Evolutionary conservation across 2,329 filamentous ascomycete species (phyloP).

Genomic region (Ophiocordyceps camponoti-leonardi): DNA sequence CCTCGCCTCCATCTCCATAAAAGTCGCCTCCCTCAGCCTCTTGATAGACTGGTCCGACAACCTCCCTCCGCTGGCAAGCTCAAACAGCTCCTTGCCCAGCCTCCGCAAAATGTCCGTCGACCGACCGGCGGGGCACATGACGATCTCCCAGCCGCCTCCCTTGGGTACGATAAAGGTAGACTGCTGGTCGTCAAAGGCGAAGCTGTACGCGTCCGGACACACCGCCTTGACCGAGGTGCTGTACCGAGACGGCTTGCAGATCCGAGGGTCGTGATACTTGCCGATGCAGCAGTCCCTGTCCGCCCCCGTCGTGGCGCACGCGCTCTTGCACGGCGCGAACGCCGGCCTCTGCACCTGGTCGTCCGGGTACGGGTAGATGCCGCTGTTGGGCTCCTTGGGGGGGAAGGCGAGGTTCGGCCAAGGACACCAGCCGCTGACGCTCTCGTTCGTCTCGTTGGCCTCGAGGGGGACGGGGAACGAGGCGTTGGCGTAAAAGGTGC

Average conservation of each 20-base stretch:
- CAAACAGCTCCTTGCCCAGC: constrained; percentile 29
- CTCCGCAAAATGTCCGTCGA: constrained; percentile 41
- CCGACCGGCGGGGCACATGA: constrained; percentile 53
- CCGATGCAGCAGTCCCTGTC: constrained; percentile 63
- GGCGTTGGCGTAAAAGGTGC: constrained; percentile 43
- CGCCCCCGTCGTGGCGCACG: constrained; percentile 51
- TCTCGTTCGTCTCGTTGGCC: constrained; percentile 32
- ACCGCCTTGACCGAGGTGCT: constrained; percentile 52
- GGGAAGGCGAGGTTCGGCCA: constrained; percentile 57
- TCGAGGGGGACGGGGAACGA: constrained; percentile 55
- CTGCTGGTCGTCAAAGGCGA: constrained; percentile 42
- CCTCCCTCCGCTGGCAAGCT: constrained; percentile 24
- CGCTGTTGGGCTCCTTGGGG: constrained; percentile 53
- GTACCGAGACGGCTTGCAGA: constrained; percentile 52
- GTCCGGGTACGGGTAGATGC: constrained; percentile 67
- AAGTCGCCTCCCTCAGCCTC: constrained; percentile 15
- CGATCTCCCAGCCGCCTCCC: constrained; percentile 62
- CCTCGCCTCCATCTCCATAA: constrained; percentile 14
- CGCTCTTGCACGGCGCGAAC: constrained; percentile 65
- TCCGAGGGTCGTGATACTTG: constrained; percentile 41
- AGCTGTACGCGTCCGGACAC: constrained; percentile 76
- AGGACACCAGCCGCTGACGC: constrained; percentile 57
- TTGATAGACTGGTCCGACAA: constrained; percentile 16
- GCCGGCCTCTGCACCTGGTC: constrained; percentile 50
- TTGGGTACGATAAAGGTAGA: constrained; percentile 45